These are phyloP conservation scores for Mycena albidolilacea DNA, from an alignment of 768 basidiomycete genomes.

Conservation along the genomic window DNA sequence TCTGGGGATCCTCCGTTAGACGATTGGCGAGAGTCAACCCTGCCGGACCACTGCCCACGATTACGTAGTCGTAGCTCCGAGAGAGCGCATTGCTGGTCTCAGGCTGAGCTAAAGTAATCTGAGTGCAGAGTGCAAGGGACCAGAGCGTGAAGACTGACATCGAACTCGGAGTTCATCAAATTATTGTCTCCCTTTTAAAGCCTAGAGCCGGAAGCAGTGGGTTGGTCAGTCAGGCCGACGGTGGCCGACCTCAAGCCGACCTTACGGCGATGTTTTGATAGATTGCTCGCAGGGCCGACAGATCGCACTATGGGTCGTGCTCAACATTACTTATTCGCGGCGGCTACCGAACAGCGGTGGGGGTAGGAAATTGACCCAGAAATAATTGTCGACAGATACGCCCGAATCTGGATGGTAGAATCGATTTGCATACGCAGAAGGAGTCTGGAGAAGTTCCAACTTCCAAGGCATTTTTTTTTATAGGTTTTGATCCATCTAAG, in stretches of 20 bases:
- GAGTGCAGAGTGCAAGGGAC: neutral
- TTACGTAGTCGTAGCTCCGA: conserved; percentile 18
- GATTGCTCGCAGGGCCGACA: neutral
- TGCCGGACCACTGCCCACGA: conserved; percentile 40
- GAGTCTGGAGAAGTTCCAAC: too few relatives aligned
- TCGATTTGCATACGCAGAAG: too few relatives aligned
- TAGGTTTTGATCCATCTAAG: too few relatives aligned
- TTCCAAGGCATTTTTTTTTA: too few relatives aligned
- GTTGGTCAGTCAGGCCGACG: neutral
- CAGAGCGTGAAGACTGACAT: neutral
- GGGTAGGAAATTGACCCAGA: too few relatives aligned
- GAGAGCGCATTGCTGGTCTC: neutral
- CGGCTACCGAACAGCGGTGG: too few relatives aligned
- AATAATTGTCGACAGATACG: too few relatives aligned
- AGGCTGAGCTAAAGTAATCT: neutral
- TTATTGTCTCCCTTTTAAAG: neutral
- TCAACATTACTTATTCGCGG: too few relatives aligned
- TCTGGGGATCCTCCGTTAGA: conserved; percentile 51
- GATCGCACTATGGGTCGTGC: too few relatives aligned
- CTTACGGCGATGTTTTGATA: neutral
- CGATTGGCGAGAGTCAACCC: conserved; percentile 58
- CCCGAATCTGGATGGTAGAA: too few relatives aligned
- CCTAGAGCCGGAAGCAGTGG: neutral
- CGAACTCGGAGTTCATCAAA: neutral
- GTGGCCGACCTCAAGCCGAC: neutral